phyloP scores from a whole-genome alignment of 2,329 filamentous ascomycete genomes.

The Claviceps monticola region DNA sequence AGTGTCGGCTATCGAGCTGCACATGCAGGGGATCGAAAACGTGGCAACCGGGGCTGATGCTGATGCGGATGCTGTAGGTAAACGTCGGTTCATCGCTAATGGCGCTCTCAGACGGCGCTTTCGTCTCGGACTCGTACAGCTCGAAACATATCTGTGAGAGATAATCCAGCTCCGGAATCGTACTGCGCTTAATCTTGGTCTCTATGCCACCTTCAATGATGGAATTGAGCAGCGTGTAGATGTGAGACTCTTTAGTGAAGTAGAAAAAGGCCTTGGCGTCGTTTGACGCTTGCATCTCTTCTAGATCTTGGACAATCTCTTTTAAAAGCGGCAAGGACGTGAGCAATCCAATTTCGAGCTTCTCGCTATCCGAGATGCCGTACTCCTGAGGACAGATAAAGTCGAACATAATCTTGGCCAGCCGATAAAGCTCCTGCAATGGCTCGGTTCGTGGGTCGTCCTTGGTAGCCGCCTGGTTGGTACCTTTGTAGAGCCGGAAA shows the following conservation, averaged over 20 bases:
- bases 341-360: slow-evolving; percentile 92
- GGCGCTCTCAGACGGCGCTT: slow-evolving; percentile 27
- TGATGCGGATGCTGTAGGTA: slow-evolving; percentile 92
- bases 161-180: slow-evolving; percentile 94
- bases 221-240: slow-evolving; percentile 95
- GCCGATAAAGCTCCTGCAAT: slow-evolving; percentile 79
- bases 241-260: slow-evolving; percentile 98
- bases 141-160: slow-evolving; percentile 97
- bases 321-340: slow-evolving; percentile 88
- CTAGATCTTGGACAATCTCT: slow-evolving; percentile 91
- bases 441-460: slow-evolving; percentile 76
- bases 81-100: slow-evolving; percentile 52
- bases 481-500: slow-evolving; percentile 79
- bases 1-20: slow-evolving; percentile 89
- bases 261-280: slow-evolving; percentile 96
- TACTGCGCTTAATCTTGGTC: slow-evolving; percentile 89
- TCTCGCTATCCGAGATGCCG: slow-evolving; percentile 87
- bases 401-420: slow-evolving; percentile 91
- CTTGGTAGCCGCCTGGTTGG: slow-evolving; percentile 53
- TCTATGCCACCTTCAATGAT: slow-evolving; percentile 94
- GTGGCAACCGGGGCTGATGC: slow-evolving; percentile 89
- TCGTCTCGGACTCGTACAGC: slow-evolving; percentile 87
- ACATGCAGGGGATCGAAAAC: slow-evolving; percentile 94
- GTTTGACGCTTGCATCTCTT: slow-evolving; percentile 90
- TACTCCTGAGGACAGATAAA: slow-evolving; percentile 98